A percentile compares a stretch with the other conserved stretches of the same genome.
These are phyloP conservation scores for Kazachstania bromeliacearum DNA, from an alignment of 805 yeast genomes.

Conservation along the genomic window DNA sequence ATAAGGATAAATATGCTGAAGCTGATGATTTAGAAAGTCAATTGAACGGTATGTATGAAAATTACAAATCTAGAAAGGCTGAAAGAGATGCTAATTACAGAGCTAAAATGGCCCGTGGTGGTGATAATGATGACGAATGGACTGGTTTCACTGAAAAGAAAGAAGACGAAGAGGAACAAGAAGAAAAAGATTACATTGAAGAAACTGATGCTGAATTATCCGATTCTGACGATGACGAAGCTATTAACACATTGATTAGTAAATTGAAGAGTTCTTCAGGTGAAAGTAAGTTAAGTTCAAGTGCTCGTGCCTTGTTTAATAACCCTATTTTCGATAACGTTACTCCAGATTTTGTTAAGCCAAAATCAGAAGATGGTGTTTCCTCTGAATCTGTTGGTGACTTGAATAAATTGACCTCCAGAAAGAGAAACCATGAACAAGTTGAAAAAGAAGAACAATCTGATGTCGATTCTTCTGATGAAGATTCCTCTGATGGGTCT, in stretches of 20 bases:
- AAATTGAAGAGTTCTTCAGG: conserved; percentile 42
- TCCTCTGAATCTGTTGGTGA: conserved; percentile 18
- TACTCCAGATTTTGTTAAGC: conserved; percentile 30
- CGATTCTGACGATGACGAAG: conserved; percentile 61
- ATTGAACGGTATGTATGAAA: conserved; percentile 70
- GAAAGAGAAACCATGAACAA: conserved; percentile 14
- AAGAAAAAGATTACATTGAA: conserved; percentile 34
- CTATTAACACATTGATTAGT: conserved; percentile 49
- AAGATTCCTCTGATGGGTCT: conserved; percentile 20
- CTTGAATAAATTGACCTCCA: conserved; percentile 5
- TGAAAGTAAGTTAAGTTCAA: conserved; percentile 29
- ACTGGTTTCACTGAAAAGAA: conserved; percentile 55
- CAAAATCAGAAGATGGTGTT: conserved; percentile 6
- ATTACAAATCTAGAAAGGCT: conserved; percentile 55
- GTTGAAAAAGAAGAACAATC: conserved; percentile 12
- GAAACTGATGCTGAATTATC: conserved; percentile 32
- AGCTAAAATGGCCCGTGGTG: conserved; percentile 68
- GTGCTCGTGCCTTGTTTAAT: conserved; percentile 39
- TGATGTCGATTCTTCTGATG: conserved; percentile 12
- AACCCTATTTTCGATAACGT: conserved; percentile 47
- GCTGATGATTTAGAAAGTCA: conserved; percentile 72
- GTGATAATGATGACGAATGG: conserved; percentile 69
- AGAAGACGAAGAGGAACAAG: conserved; percentile 28
- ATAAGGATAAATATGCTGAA: conserved; percentile 33
- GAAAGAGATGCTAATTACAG: conserved; percentile 61